A percentile compares a stretch with the other conserved stretches of the same genome.
These are phyloP conservation scores for Cercophora scortea DNA, from an alignment of 495 filamentous ascomycete genomes.

Conservation along the genomic window DNA sequence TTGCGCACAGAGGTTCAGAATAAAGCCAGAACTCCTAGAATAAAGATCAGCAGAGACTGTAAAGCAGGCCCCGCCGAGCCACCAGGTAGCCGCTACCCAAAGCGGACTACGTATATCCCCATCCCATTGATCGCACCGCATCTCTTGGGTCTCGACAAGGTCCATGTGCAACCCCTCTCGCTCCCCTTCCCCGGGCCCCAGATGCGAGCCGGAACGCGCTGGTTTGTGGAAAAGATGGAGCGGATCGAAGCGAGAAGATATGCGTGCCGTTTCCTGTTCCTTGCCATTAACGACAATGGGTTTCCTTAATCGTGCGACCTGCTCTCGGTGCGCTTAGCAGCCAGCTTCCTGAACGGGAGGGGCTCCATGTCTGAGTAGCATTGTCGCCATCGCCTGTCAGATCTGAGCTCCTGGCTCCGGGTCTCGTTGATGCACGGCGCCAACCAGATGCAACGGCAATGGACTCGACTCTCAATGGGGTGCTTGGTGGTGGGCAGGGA, in stretches of 20 bases:
- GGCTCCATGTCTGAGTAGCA: slow-evolving; percentile 7
- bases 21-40: slow-evolving; percentile 16
- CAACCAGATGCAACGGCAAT: slow-evolving; percentile 1
- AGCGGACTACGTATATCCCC: slow-evolving; percentile 18
- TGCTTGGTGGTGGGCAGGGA: no score
- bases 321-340: slow-evolving; percentile 9
- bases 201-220: slow-evolving; percentile 15
- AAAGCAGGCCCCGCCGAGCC: not conserved
- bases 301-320: slow-evolving; percentile 5
- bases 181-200: slow-evolving; percentile 7
- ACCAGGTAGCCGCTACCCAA: slow-evolving; percentile 5
- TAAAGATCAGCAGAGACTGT: slow-evolving; percentile 8
- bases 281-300: no score
- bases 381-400: slow-evolving; percentile 1
- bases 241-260: slow-evolving; percentile 24
- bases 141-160: slow-evolving; percentile 15
- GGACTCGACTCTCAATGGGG: no score
- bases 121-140: slow-evolving; percentile 15
- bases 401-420: not conserved
- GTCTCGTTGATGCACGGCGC: slow-evolving; percentile 14
- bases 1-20: slow-evolving; percentile 19
- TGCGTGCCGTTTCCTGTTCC: slow-evolving; percentile 4
- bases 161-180: slow-evolving; percentile 17
- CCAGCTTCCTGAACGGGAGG: not conserved
- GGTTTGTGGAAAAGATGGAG: slow-evolving; percentile 12